These are phyloP conservation scores for Diutina siamensis DNA, from an alignment of 1,139 yeast species.

Conservation along the genomic window DNA sequence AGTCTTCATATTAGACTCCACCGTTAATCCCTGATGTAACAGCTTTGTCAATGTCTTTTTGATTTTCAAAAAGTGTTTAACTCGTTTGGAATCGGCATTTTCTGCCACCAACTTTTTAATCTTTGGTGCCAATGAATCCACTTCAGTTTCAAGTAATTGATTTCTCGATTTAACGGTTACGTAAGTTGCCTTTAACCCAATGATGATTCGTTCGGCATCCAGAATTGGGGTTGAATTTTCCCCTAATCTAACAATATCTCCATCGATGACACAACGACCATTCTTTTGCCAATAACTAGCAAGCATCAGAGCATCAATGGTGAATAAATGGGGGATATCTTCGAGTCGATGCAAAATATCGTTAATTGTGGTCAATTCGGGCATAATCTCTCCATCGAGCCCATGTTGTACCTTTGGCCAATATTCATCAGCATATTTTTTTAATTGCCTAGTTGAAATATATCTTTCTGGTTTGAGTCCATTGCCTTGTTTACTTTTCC, in stretches of 20 bases:
- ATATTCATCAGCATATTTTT: not conserved
- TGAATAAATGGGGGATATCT: not conserved
- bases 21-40: not conserved
- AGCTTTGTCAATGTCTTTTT: not conserved
- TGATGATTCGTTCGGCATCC: not conserved
- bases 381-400: not conserved
- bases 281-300: not conserved
- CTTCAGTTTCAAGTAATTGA: not conserved
- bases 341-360: not conserved
- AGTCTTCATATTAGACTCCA: not conserved
- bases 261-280: not conserved
- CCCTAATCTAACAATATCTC: not conserved
- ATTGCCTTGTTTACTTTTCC: not conserved
- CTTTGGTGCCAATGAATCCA: not conserved
- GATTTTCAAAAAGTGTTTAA: constrained; percentile 2
- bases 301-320: not conserved
- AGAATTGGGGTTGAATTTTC: not conserved
- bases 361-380: not conserved
- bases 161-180: not conserved
- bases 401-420: not conserved
- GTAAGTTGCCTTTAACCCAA: not conserved
- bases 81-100: not conserved
- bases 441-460: not conserved
- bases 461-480: not conserved
- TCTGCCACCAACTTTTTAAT: not conserved